phyloP scores from a whole-genome alignment of 176 grass and related monocot species.

The Bolboschoenus planiculmis region DNA sequence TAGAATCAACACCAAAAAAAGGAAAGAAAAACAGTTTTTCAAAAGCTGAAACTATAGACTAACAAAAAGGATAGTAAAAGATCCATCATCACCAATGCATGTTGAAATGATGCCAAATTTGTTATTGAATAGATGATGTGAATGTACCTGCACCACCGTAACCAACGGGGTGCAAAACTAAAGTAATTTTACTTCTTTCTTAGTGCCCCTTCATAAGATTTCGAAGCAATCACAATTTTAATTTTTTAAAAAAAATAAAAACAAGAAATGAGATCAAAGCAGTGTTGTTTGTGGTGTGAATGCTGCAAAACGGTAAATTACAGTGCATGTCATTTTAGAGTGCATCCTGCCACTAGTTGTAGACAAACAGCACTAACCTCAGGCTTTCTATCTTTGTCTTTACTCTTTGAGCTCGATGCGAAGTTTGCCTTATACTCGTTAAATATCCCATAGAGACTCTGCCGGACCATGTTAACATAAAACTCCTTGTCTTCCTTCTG shows the following conservation, averaged over 20 bases:
- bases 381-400: conserved; percentile 24
- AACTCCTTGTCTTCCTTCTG: conserved; percentile 14
- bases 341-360: background rate
- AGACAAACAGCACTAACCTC: conserved; percentile 17
- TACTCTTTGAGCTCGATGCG: conserved; percentile 22
- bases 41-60: background rate
- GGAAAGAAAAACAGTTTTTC: background rate
- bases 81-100: background rate
- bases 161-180: background rate
- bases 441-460: conserved; percentile 19
- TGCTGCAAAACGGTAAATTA: background rate
- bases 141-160: too few species aligned
- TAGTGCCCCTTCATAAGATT: background rate
- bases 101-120: background rate
- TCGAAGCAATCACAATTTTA: background rate
- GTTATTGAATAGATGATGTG: background rate
- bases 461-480: conserved; percentile 12
- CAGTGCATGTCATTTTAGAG: background rate
- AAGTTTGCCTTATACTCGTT: conserved; percentile 23
- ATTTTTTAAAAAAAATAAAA: background rate
- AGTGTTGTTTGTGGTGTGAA: background rate
- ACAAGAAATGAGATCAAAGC: background rate
- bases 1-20: background rate
- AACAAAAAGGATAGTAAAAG: background rate
- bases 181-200: background rate